phyloP scores from a whole-genome alignment of 352 stramenopile species.

The Phytophthora tentaculata region DNA sequence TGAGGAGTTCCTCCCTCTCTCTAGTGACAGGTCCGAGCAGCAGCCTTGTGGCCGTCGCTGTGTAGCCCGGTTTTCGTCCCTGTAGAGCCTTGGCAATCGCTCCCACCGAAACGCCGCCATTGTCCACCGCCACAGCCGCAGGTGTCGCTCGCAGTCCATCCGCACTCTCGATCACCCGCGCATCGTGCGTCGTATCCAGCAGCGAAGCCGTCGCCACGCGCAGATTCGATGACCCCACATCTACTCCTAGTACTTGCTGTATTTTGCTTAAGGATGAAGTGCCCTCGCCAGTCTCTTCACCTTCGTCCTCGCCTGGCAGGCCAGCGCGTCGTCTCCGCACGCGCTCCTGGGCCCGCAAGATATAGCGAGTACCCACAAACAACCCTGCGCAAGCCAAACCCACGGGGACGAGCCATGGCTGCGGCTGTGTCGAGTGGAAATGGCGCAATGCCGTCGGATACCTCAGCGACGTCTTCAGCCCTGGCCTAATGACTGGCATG shows the following conservation, averaged over 20 bases:
- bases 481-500: conserved; percentile 6
- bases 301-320: conserved; percentile 50
- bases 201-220: conserved; percentile 52
- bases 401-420: conserved; percentile 62
- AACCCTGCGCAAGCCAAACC: conserved; percentile 50
- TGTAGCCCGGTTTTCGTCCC: conserved; percentile 64
- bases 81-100: conserved; percentile 54
- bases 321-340: conserved; percentile 51
- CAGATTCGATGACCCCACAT: conserved; percentile 60
- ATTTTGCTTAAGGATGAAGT: conserved; percentile 26
- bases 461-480: background rate
- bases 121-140: conserved; percentile 66
- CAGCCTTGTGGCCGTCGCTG: conserved; percentile 56
- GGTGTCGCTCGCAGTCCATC: conserved; percentile 62
- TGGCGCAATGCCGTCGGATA: conserved; percentile 27
- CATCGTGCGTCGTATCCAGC: conserved; percentile 14
- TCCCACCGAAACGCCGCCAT: conserved; percentile 58
- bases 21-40: conserved; percentile 41
- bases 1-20: conserved; percentile 39
- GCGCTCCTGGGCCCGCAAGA: conserved; percentile 65
- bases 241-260: conserved; percentile 59
- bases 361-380: conserved; percentile 63
- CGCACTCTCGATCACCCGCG: conserved; percentile 62
- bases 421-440: conserved; percentile 56
- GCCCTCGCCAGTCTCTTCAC: conserved; percentile 19